Evolutionary conservation across 202 grass and related monocot species (phyloP).

Genomic region (Carex arenaria): DNA sequence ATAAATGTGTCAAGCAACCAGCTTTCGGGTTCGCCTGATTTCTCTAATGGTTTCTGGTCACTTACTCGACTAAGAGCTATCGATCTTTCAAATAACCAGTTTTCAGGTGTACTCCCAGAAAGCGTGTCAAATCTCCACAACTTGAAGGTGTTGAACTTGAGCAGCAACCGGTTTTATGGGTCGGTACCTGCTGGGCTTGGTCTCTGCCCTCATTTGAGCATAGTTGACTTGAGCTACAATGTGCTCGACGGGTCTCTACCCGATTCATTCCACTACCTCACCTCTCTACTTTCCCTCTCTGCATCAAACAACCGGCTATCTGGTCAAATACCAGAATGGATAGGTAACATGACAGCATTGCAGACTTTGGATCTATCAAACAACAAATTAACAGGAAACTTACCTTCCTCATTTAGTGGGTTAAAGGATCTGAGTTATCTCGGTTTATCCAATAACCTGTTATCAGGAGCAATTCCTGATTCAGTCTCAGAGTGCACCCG

Average conservation of each 20-base stretch:
- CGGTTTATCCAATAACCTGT: slow-evolving; percentile 52
- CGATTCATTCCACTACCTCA: slow-evolving; percentile 40
- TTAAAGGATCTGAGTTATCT: slow-evolving; percentile 84
- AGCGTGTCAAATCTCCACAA: slow-evolving; percentile 53
- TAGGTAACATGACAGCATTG: slow-evolving; percentile 45
- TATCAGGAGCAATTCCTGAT: slow-evolving; percentile 49
- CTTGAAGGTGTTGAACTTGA: slow-evolving; percentile 56
- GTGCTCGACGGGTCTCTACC: slow-evolving; percentile 62
- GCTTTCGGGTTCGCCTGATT: slow-evolving; percentile 61
- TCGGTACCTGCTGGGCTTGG: slow-evolving; percentile 43
- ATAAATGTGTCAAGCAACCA: slow-evolving; percentile 72
- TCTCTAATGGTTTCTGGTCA: slow-evolving; percentile 41
- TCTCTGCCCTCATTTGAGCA: slow-evolving; percentile 55
- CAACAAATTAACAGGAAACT: slow-evolving; percentile 55
- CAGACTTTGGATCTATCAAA: slow-evolving; percentile 63
- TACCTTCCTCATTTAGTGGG: slow-evolving; percentile 53
- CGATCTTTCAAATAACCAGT: slow-evolving; percentile 58
- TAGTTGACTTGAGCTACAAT: slow-evolving; percentile 62
- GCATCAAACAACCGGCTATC: slow-evolving; percentile 54
- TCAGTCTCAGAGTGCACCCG: slow-evolving; percentile 46
- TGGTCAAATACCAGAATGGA: slow-evolving; percentile 53
- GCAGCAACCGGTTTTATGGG: slow-evolving; percentile 60
- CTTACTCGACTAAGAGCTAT: slow-evolving; percentile 56
- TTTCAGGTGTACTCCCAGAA: slow-evolving; percentile 40
- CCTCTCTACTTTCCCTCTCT: slow-evolving; percentile 52